Evolutionary conservation across 2,329 filamentous ascomycete species (phyloP).

Genomic region (Tolypocladium ovalisporum): DNA sequence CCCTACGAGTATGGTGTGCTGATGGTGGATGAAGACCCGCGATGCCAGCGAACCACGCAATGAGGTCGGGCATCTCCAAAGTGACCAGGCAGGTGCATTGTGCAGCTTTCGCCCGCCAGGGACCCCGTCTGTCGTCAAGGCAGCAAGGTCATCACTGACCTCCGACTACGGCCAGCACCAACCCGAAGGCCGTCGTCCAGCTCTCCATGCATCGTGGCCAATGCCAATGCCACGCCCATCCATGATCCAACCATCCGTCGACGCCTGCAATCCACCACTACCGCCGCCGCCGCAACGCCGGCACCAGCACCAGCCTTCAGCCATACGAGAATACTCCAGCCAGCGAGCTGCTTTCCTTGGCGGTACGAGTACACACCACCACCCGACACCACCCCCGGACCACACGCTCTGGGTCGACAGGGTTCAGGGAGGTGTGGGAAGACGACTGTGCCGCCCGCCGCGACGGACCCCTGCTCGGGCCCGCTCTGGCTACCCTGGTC

Average conservation of each 20-base stretch:
- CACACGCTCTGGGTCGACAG: conserved; percentile 1
- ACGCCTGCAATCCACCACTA: neutral
- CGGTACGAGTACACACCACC: neutral
- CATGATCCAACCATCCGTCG: neutral
- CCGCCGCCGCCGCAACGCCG: neutral
- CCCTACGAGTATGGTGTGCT: neutral
- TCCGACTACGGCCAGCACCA: neutral
- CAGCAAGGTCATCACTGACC: neutral
- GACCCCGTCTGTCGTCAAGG: neutral
- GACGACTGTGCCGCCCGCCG: conserved; percentile 5
- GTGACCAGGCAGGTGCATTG: neutral
- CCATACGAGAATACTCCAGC: neutral
- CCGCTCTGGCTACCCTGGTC: conserved; percentile 20
- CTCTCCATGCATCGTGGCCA: neutral
- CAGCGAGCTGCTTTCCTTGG: neutral
- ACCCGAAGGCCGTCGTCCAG: neutral
- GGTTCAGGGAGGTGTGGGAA: conserved; percentile 1
- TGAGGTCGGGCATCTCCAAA: too few relatives aligned
- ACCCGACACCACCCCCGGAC: neutral
- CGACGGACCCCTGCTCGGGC: conserved; percentile 7
- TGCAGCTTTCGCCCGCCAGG: neutral
- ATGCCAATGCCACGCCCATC: neutral
- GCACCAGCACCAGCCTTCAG: neutral
- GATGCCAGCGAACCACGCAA: neutral
- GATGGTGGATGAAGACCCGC: neutral